Conservation (phyloP, 352 stramenopile species). For the Poterioochromonas sp. region DNA sequence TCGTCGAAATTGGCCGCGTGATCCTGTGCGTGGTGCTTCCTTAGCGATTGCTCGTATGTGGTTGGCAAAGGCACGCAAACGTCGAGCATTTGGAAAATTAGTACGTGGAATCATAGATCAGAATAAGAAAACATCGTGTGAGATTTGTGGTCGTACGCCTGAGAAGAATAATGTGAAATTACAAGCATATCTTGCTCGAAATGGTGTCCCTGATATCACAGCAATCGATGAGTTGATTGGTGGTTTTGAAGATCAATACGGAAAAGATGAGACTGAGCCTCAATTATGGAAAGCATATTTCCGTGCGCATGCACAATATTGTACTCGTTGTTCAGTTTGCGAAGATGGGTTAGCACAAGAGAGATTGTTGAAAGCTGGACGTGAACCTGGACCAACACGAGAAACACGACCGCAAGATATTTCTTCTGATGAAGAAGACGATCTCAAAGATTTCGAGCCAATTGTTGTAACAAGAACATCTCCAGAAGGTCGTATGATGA, state of each 20-base stretch:
- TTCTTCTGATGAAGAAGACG: slow-evolving; percentile 79
- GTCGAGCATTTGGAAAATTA: slow-evolving; percentile 73
- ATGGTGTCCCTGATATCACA: slow-evolving; percentile 51
- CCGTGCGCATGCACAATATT: slow-evolving; percentile 75
- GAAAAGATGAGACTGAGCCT: slow-evolving; percentile 65
- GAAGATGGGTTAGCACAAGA: slow-evolving; percentile 50
- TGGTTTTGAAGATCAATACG: slow-evolving; percentile 64
- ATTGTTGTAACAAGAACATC: slow-evolving; percentile 75
- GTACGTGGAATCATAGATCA: slow-evolving; percentile 66
- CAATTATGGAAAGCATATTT: slow-evolving; percentile 94
- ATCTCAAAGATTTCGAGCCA: slow-evolving; percentile 73
- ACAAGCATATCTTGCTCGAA: slow-evolving; percentile 63
- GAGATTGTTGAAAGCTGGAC: slow-evolving; percentile 36
- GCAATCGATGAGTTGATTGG: slow-evolving; percentile 64
- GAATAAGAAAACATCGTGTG: slow-evolving; percentile 68
- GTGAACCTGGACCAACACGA: slow-evolving; percentile 27
- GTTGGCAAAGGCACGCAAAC: slow-evolving; percentile 80
- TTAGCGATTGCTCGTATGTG: slow-evolving; percentile 78
- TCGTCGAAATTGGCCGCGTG: slow-evolving; percentile 55
- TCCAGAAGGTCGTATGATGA: slow-evolving; percentile 79
- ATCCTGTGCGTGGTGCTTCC: slow-evolving; percentile 63
- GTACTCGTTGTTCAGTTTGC: slow-evolving; percentile 86
- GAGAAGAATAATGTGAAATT: slow-evolving; percentile 62
- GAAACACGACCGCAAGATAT: slow-evolving; percentile 75
- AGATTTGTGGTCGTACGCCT: slow-evolving; percentile 61